Percentiles rank a stretch among this genome's conserved stretches.
Conservation (phyloP, 176 grass and related monocot species). For the Tuctoria greenei region DNA sequence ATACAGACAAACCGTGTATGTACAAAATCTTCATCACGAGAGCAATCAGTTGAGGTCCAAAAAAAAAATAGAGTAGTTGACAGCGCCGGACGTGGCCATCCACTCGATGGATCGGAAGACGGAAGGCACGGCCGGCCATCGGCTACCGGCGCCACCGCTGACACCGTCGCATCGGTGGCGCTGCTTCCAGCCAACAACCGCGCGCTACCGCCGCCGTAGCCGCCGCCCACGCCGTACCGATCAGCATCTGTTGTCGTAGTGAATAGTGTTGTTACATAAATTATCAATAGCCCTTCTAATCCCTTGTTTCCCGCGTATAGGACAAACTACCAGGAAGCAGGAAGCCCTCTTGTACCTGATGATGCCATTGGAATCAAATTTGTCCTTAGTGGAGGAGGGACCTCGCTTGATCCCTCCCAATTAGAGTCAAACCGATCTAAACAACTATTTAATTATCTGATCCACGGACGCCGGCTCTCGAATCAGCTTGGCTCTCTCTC, state of each 20-base stretch:
- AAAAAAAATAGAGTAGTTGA: too few relatives aligned
- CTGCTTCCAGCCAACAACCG: neutral
- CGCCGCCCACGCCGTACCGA: neutral
- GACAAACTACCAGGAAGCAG: neutral
- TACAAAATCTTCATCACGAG: too few relatives aligned
- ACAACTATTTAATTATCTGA: neutral
- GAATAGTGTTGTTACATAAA: neutral
- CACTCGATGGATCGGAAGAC: too few relatives aligned
- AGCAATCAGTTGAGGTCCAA: too few relatives aligned
- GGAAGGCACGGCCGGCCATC: neutral
- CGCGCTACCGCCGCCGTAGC: too few relatives aligned
- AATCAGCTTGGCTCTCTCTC: neutral
- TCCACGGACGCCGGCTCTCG: constrained; percentile 8
- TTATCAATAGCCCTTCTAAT: neutral
- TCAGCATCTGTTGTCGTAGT: neutral
- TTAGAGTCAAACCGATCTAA: neutral
- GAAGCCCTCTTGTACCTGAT: neutral
- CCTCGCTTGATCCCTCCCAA: neutral
- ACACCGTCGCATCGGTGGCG: neutral
- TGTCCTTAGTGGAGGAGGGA: constrained; percentile 25
- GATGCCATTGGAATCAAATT: constrained; percentile 28
- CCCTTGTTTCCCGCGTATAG: neutral
- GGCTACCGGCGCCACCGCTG: neutral
- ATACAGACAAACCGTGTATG: neutral
- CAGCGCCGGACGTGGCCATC: too few relatives aligned